Base-by-base conservation (phyloP, 352 stramenopile genomes). In the Phytophthora meadii region DNA sequence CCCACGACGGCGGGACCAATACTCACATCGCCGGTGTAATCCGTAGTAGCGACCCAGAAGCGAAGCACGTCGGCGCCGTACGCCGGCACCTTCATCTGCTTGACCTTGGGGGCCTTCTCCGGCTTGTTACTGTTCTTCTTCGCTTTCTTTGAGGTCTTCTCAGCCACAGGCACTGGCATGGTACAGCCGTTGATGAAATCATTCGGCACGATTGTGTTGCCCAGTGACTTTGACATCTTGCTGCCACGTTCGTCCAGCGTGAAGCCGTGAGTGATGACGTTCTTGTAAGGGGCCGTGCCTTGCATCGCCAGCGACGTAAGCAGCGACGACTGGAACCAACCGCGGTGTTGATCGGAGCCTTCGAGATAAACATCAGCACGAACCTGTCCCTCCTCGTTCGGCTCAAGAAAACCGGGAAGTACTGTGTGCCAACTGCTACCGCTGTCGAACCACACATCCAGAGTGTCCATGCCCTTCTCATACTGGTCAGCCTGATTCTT, bases 381-480 rank as follows among this genome's bases (percentile, higher is more conserved):
- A 67, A 93, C 95, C 40, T 61, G 60, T 27, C 65, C 60, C 11
- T 91, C 69, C 51, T 90, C 80, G 0, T 84, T 74, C 39, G 82
- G 78, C 44, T 73, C 39, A 11, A 71, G 44, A 1, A 77, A 6
- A n/a, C 25, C 34, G 0, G 70, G 47, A 8, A 94, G 68, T 17
- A 94, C 84, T 0, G 83, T 64, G 54, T 92, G 70, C 88, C 88
- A 94, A 51, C 77, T 92, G 32, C 81, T 92, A 34, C 91, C 92
- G 41, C 92, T 98, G 81, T 99, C 98, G 71, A 99, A 99, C 98
- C 98, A 99, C 34, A 99, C 98, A 77, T 99, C 98, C 68, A 99
- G 92, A 3, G 98, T 99, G 74, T 99, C 98, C 15, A 81, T 98
- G 27, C 97, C 97, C 71, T 98, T 98, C 15, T 88, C 87, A 74